Percentiles rank a stretch among this genome's conserved stretches.
phyloP scores from a whole-genome alignment of 75 land plant genomes.

The Cupressus sempervirens region DNA sequence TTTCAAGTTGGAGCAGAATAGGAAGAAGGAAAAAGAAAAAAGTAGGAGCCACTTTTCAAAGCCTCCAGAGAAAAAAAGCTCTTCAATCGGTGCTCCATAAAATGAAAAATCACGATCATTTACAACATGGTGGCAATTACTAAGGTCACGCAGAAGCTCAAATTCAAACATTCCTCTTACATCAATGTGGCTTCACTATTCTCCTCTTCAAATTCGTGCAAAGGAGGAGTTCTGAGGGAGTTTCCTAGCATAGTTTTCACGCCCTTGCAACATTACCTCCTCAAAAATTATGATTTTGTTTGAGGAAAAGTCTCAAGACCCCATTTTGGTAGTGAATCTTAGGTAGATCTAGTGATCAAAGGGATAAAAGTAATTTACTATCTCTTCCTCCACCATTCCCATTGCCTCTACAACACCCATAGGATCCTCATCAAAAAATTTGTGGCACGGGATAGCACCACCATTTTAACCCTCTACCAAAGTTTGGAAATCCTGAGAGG shows the following conservation, averaged over 20 bases:
- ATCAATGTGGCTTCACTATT: background rate
- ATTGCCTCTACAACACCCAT: too few species aligned
- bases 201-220: background rate
- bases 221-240: background rate
- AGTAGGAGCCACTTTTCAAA: too few species aligned
- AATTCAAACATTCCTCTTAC: background rate
- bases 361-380: background rate
- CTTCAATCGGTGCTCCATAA: too few species aligned
- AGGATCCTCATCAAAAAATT: too few species aligned
- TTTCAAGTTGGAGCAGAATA: constrained; percentile 66
- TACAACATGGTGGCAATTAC: too few species aligned
- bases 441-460: too few species aligned
- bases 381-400: too few species aligned
- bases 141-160: background rate
- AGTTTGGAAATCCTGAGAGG: too few species aligned
- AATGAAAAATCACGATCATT: too few species aligned
- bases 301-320: background rate
- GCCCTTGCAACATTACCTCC: background rate
- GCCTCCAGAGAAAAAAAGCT: too few species aligned
- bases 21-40: constrained; percentile 54
- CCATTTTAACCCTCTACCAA: too few species aligned
- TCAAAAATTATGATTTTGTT: background rate
- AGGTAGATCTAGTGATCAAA: background rate
- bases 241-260: too few species aligned
- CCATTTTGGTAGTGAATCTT: background rate